Evolutionary conservation across 768 basidiomycete genomes (phyloP).

Genomic region (Agrocybe pediades): DNA sequence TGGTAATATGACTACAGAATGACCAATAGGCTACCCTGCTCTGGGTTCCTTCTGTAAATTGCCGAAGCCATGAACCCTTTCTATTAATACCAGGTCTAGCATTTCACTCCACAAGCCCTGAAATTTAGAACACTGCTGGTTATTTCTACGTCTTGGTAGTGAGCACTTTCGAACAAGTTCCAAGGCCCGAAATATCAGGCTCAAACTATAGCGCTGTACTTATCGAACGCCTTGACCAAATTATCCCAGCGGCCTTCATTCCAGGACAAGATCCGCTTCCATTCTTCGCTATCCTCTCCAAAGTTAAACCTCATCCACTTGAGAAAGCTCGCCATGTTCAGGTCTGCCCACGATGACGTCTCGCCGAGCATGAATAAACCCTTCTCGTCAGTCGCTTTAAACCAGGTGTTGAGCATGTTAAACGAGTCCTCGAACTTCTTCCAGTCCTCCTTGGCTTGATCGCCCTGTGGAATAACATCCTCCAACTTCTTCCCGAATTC

Average conservation of each 20-base stretch:
- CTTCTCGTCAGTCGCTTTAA: slow-evolving; percentile 21
- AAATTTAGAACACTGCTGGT: no score
- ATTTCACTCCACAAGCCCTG: no score
- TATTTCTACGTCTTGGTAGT: no score
- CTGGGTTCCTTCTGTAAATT: no score
- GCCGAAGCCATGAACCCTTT: no score
- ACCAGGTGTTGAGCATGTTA: slow-evolving; percentile 22
- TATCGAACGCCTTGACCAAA: slow-evolving; percentile 9
- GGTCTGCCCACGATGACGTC: slow-evolving; percentile 37
- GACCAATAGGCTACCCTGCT: no score
- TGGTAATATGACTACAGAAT: no score
- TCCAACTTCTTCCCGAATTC: slow-evolving; percentile 33
- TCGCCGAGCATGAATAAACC: slow-evolving; percentile 35
- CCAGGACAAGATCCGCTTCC: slow-evolving; percentile 17
- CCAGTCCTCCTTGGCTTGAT: slow-evolving; percentile 33
- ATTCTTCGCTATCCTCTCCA: slow-evolving; percentile 15
- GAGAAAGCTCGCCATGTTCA: slow-evolving; percentile 31
- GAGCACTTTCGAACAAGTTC: no score
- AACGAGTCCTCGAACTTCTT: slow-evolving; percentile 28
- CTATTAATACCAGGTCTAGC: no score
- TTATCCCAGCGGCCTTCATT: slow-evolving; percentile 17
- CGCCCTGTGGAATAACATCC: slow-evolving; percentile 28
- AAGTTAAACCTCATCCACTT: slow-evolving; percentile 6
- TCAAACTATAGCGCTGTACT: background rate
- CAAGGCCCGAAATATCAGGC: background rate